Evolutionary conservation across 2,329 filamentous ascomycete species (phyloP), one percentile per base, ranked within the genome.

Genomic region (Achaetomium macrosporum): DNA sequence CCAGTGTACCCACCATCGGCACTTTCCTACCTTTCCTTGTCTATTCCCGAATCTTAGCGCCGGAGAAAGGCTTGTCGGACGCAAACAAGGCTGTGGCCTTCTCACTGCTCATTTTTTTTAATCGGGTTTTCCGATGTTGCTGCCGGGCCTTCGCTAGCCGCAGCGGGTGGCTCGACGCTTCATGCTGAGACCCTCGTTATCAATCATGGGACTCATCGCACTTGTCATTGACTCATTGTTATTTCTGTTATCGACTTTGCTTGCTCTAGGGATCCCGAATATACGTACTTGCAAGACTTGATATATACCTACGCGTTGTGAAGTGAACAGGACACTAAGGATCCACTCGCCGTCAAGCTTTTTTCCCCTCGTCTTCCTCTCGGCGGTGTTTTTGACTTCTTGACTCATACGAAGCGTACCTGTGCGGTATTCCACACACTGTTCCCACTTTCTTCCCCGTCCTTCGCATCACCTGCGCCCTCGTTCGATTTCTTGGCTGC

Each of bases 361-460:
- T 47, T 53, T 35, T 16, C 30, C 42, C 20, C 25, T 43, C 42
- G 41, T 37, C 45, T 25, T n/a, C 42, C 36, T n/a, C 25, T 10
- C 15, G 11, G 43, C 42, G 50, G 17, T 11, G 9, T 6, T 12
- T 48, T 16, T 15, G n/a, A 29, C n/a, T 15, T 8, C 11, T 20
- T 29, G 13, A 42, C 39, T 40, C 39, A 42, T 44, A 15, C 25
- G 25, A 25, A 25, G 25, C 25, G 7, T 25, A 25, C 42, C 13
- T 25, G 10, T 30, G 42, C 12, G 37, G 37, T 35, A 29, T 42
- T 37, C 9, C 42, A 35, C 17, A n/a, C 47, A 37, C 30, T 25
- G 47, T 42, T 50, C 40, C 43, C 47, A 43, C 43, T 43, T n/a
- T 47, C n/a, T 47, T 35, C 42, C 40, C 43, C 47, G 42, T 42